Evolutionary conservation across 805 yeast genomes (phyloP).

Genomic region (Nadsonia fulvescens): DNA sequence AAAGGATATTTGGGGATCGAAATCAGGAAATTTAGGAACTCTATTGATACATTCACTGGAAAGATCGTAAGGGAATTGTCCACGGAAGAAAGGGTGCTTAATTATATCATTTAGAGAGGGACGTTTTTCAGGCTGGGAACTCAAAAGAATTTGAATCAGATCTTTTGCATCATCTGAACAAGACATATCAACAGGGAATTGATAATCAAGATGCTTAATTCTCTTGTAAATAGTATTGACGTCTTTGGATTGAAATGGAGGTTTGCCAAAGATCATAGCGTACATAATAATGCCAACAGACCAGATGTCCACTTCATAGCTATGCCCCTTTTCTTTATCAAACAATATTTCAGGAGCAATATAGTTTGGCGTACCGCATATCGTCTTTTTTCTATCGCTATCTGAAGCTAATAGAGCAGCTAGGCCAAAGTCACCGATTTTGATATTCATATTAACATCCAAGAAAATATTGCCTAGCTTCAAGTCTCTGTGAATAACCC

Average conservation of each 20-base stretch:
- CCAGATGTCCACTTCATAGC: conserved; percentile 94
- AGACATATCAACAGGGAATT: conserved; percentile 50
- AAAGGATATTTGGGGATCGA: conserved; percentile 21
- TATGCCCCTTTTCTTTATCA: conserved; percentile 71
- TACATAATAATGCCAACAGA: conserved; percentile 93
- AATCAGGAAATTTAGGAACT: too few species aligned
- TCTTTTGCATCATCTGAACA: conserved; percentile 56
- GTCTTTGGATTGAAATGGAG: conserved; percentile 95
- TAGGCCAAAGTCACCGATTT: conserved; percentile 94
- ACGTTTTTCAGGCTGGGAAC: conserved; percentile 62
- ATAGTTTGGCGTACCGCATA: conserved; percentile 97
- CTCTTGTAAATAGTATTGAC: conserved; percentile 84
- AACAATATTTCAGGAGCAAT: conserved; percentile 95
- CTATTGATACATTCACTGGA: too few species aligned
- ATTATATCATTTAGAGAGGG: conserved; percentile 67
- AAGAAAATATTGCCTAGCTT: conserved; percentile 91
- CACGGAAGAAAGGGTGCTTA: conserved; percentile 73
- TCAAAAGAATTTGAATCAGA: conserved; percentile 47
- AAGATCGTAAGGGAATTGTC: conserved; percentile 60
- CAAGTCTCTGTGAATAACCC: conserved; percentile 90
- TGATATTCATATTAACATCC: conserved; percentile 83
- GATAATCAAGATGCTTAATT: conserved; percentile 65
- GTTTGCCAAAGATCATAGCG: conserved; percentile 83
- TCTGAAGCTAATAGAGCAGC: conserved; percentile 78
- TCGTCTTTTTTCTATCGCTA: conserved; percentile 69